phyloP scores from a whole-genome alignment of 2,329 filamentous ascomycete species.

The Pyricularia sp. region DNA sequence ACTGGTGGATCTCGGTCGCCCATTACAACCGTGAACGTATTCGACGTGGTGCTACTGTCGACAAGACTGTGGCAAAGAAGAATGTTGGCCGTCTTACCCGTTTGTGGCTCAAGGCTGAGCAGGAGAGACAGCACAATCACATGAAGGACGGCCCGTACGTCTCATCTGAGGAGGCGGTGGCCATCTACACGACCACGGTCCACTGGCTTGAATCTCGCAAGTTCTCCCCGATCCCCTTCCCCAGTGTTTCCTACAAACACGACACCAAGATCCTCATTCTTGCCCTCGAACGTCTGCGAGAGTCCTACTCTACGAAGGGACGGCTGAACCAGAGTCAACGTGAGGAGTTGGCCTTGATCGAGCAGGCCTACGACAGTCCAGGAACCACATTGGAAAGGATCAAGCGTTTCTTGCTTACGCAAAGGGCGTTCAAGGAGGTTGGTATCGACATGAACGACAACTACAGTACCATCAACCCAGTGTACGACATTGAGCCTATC shows the following conservation, averaged over 20 bases:
- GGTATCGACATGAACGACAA: constrained; percentile 99
- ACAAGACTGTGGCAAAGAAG: constrained; percentile 99
- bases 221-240: constrained; percentile 97
- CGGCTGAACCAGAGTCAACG: constrained; percentile 93
- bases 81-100: constrained; percentile 89
- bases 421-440: constrained; percentile 97
- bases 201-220: constrained; percentile 98
- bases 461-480: constrained; percentile 96
- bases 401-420: constrained; percentile 92
- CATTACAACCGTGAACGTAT: constrained; percentile 99
- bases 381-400: constrained; percentile 92
- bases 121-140: constrained; percentile 97
- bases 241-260: constrained; percentile 97
- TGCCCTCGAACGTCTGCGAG: constrained; percentile 79
- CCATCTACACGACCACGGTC: constrained; percentile 96
- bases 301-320: constrained; percentile 96
- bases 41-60: constrained; percentile 86
- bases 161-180: constrained; percentile 94
- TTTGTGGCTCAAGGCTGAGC: constrained; percentile 94
- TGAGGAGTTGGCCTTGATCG: constrained; percentile 90
- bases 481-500: constrained; percentile 97
- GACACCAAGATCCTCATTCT: constrained; percentile 98
- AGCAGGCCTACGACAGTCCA: constrained; percentile 95
- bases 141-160: constrained; percentile 99
- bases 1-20: constrained; percentile 99